Evolutionary conservation across 805 yeast genomes (phyloP), one percentile per base, ranked within the genome.

Genomic region (Yarrowia yakushimensis): DNA sequence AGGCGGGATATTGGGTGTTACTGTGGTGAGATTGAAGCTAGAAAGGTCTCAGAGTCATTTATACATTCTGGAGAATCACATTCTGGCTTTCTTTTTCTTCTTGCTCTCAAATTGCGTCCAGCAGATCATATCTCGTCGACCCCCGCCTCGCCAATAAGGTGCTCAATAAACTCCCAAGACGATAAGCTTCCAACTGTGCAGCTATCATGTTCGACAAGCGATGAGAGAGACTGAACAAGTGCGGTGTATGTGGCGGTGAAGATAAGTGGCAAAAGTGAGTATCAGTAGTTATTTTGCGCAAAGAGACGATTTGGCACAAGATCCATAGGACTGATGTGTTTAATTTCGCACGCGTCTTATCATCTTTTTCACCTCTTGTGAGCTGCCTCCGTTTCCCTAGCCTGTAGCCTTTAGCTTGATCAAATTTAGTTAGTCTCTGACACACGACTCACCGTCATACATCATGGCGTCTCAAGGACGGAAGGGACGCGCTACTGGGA

Each of bases 381-480:
- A 13, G 34, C 25, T 34, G 42, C 23, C 42, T 11, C 18, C 10
- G 42, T 31, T 31, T 13, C 8, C 34, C 34, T 31, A n/a, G 34
- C 15, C 34, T 31, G 34, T 17, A 31, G 34, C 34, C 34, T 8
- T 31, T 31, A 31, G 34, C 39, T 5, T 10, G 42, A 18, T 37
- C 23, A 37, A 37, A 37, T 37, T 37, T 39, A 39, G 43, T 22
- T 39, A 27, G 11, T 22, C 43, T 37, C 17, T 10, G n/a, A 4
- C 27, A 39, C n/a, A 17, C 17, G 15, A 10, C 48, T 25, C 31
- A 6, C 17, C 18, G 9, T 17, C 34, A 5, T 12, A 45, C 36
- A 45, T 28, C 20, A 45, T 45, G 52, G 34, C 52, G 52, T 36
- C 52, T 36, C 52, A 45, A 27, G 52, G 33, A 28, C 52, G 52